These are phyloP conservation scores for Stellera chamaejasme DNA, from an alignment of 345 rosid species.

Conservation along the genomic window DNA sequence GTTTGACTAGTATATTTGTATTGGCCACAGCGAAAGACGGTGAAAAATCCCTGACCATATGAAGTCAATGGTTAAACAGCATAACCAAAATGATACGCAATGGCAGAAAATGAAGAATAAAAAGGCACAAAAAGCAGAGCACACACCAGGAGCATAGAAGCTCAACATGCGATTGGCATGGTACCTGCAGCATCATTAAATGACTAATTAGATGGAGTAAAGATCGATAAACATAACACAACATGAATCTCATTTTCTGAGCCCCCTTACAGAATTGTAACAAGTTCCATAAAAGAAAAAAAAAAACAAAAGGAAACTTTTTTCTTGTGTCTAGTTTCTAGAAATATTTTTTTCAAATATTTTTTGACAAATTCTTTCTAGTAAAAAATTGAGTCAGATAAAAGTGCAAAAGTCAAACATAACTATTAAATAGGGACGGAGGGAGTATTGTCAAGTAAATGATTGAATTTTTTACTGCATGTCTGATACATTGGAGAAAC, in stretches of 20 bases:
- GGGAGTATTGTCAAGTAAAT: background rate
- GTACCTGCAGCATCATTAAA: constrained; percentile 37
- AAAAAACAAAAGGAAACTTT: too few species aligned
- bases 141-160: constrained; percentile 94
- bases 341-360: too few species aligned
- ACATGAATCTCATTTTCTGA: too few species aligned
- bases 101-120: background rate
- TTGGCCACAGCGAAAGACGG: background rate
- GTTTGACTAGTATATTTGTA: background rate
- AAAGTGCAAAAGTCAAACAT: too few species aligned
- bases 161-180: constrained; percentile 98
- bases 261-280: background rate
- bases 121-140: constrained; percentile 1
- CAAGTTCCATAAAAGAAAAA: background rate
- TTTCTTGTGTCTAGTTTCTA: too few species aligned
- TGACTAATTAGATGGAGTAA: constrained; percentile 3
- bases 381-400: too few species aligned
- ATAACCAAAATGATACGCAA: background rate
- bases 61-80: too few species aligned
- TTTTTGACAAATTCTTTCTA: too few species aligned
- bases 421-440: too few species aligned
- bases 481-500: background rate
- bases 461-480: background rate
- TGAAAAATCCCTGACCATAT: background rate
- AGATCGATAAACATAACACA: too few species aligned